phyloP scores from a whole-genome alignment of 2,329 filamentous ascomycete genomes.

The Microthyrium microscopicum region DNA sequence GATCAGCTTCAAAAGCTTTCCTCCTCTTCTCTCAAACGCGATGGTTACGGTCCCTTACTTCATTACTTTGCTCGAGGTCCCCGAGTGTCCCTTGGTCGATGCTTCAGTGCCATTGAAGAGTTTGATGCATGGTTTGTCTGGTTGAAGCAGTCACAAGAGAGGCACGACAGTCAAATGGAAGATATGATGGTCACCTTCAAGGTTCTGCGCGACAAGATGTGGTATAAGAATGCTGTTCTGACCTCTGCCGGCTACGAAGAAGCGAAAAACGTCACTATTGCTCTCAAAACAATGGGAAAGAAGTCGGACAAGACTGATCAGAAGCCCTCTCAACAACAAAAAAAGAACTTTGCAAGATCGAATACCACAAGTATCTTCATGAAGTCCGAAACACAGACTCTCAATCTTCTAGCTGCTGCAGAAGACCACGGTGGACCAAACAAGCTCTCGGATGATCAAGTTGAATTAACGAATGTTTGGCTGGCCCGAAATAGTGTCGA shows the following conservation, averaged over 20 bases:
- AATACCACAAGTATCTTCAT: conserved; percentile 50
- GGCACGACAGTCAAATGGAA: conserved; percentile 57
- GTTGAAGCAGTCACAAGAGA: conserved; percentile 67
- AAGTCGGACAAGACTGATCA: conserved; percentile 24
- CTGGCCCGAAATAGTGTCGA: conserved; percentile 66
- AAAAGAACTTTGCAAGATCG: conserved; percentile 27
- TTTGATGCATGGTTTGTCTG: conserved; percentile 71
- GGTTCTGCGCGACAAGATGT: conserved; percentile 87
- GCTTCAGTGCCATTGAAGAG: conserved; percentile 56
- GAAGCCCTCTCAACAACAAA: conserved; percentile 21
- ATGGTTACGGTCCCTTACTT: conserved; percentile 55
- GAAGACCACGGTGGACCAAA: conserved; percentile 79
- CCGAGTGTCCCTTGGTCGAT: conserved; percentile 50
- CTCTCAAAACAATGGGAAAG: conserved; percentile 77
- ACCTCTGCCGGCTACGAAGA: conserved; percentile 81
- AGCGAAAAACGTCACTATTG: conserved; percentile 68
- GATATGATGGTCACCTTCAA: conserved; percentile 57
- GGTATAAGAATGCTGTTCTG: conserved; percentile 89
- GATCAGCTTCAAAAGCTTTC: conserved; percentile 51
- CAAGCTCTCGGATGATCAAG: conserved; percentile 91
- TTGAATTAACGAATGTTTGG: conserved; percentile 71
- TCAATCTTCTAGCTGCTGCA: conserved; percentile 70
- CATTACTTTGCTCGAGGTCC: conserved; percentile 60
- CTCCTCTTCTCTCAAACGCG: conserved; percentile 42
- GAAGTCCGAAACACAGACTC: conserved; percentile 66